Evolutionary conservation across 2,329 filamentous ascomycete genomes (phyloP).

Genomic region (Exophiala xenobiotica): DNA sequence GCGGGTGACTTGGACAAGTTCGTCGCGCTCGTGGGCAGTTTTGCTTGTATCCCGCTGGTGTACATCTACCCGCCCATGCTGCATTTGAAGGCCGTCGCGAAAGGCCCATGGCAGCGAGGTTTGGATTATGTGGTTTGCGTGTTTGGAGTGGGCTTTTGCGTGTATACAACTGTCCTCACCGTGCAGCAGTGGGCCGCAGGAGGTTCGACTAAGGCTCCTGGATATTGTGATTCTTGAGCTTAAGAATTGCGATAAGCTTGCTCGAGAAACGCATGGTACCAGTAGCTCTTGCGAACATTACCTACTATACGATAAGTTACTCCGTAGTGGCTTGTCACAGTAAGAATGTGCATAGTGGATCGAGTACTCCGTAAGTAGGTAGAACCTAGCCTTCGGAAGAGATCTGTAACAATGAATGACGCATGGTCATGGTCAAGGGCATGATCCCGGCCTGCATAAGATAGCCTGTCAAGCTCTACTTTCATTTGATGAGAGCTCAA

Average conservation of each 20-base stretch:
- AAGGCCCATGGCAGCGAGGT: constrained; percentile 63
- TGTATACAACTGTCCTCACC: constrained; percentile 85
- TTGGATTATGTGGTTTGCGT: constrained; percentile 74
- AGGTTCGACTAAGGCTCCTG: constrained; percentile 52
- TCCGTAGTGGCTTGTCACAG: too few relatives aligned
- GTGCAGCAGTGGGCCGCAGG: constrained; percentile 79
- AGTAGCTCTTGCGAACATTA: background rate
- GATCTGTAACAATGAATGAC: too few relatives aligned
- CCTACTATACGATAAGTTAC: background rate
- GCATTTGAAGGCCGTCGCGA: constrained; percentile 79
- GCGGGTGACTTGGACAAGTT: constrained; percentile 96
- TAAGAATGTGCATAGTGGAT: too few relatives aligned
- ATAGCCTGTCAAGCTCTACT: too few relatives aligned
- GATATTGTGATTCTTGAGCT: constrained; percentile 58
- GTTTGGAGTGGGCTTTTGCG: constrained; percentile 84
- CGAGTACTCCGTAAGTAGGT: too few relatives aligned
- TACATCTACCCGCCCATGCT: constrained; percentile 98
- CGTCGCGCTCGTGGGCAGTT: constrained; percentile 91
- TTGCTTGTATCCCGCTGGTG: constrained; percentile 94
- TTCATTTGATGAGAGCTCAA: too few relatives aligned
- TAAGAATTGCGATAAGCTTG: background rate
- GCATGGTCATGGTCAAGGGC: too few relatives aligned
- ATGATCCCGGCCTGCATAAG: too few relatives aligned
- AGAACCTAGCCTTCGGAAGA: too few relatives aligned
- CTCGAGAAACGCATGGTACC: background rate